Base-by-base conservation (phyloP, 176 grass and related monocot genomes). In the Miscanthus lutarioriparius region DNA sequence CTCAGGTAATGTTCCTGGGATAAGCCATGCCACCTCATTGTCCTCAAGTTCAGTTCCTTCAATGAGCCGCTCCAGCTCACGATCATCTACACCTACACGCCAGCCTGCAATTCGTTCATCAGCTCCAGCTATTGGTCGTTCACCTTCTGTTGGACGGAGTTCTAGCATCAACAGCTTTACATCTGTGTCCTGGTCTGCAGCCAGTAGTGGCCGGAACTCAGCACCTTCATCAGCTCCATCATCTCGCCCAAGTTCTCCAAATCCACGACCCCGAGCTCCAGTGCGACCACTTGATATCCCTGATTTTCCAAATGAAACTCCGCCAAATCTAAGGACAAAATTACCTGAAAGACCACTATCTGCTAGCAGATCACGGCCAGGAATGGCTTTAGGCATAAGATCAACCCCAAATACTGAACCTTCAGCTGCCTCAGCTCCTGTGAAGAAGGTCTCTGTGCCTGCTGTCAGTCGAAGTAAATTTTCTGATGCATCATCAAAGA, bases 311-410 rank as follows among this genome's bases (percentile, higher is more conserved):
- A 96, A 64, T 81, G 90, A 96, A 82, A 90, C 90, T 2, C 96
- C 96, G 32, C 93, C 91, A 75, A 99, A 99, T 80, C 82, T 96
- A 10, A 92, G 91, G 76, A 99, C 96, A 19, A 99, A 94, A 64
- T 87, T 99, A 82, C 96, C 93, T 84, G 96, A 99, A 84, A 85
- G 96, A 64, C 88, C 96, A 59, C 27, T 87, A 80, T 99, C 96
- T 45, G 91, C 96, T 81, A 91, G 93, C 70, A 93, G 96, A 86
- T 64, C 86, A 74, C 86, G 96, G n/a, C 93, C 96, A 9, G 93
- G 96, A 80, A 89, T 87, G 75, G 80, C 91, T 27, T 82, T 90
- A 87, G 89, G 79, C 81, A 48, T 79, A 80, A 89, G 77, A 19
- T 87, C 94, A 83, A 89, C 47, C 68, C 76, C 77, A 26, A 92